phyloP scores from a whole-genome alignment of 345 rosid species.

The Dipteronia sinensis region DNA sequence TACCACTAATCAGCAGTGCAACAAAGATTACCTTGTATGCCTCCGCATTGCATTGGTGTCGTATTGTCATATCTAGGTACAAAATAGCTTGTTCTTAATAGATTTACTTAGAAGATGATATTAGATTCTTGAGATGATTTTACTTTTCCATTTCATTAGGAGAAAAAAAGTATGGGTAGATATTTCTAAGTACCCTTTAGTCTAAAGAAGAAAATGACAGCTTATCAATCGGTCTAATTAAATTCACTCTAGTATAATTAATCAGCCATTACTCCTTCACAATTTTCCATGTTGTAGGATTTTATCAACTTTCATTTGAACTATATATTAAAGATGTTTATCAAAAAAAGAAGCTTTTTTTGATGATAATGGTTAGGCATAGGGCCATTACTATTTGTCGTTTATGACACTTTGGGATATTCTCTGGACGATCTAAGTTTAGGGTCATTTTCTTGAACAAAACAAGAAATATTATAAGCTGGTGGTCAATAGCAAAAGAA shows the following conservation, averaged over 20 bases:
- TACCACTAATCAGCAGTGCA: too few species aligned
- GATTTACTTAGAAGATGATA: background rate
- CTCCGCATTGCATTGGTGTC: conserved; percentile 2
- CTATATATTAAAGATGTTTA: background rate
- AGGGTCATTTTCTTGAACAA: background rate
- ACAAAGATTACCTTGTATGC: too few species aligned
- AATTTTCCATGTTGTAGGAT: background rate
- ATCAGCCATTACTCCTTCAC: background rate
- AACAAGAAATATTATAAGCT: background rate
- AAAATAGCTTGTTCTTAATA: too few species aligned
- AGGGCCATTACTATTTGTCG: background rate
- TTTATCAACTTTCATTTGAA: background rate
- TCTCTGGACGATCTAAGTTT: background rate
- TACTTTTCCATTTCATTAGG: background rate
- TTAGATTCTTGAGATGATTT: background rate
- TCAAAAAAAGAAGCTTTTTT: background rate
- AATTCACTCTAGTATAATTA: background rate
- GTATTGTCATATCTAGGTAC: background rate
- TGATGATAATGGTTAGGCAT: background rate
- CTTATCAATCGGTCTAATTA: background rate
- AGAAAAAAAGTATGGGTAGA: background rate
- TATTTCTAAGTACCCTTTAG: background rate
- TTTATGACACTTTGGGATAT: conserved; percentile 11
- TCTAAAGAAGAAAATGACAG: background rate
- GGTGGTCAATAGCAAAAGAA: conserved; percentile 5